Base-by-base conservation (phyloP, 1,284 basidiomycete genomes). In the Rhodofomes roseus region DNA sequence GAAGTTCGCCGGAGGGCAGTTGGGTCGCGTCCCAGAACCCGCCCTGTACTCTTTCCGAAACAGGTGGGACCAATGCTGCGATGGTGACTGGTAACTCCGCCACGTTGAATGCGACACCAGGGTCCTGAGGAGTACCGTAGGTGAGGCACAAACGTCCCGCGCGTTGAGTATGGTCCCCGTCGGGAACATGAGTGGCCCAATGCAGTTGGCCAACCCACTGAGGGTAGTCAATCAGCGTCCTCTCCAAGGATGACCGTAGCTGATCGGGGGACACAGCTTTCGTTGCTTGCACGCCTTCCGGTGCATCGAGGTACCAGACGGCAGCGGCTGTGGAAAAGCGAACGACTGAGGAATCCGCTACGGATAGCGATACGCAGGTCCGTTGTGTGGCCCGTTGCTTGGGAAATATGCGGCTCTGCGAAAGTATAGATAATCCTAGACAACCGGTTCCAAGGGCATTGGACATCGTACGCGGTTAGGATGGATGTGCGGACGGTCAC, bases 161-260 rank as follows among this genome's bases (percentile, higher is more conserved):
- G 5, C 77, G 74, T 39, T 68, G 59, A 0, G 71, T 73, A 60
- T 79, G 74, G 29, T 59, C 62, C 9, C 61, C 58, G 0, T 20
- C 16, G 11, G 66, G 65, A 29, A 72, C 64, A 62, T 71, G 73
- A 0, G 58, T 40, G 6, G 63, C 55, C 65, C 71, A 73, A 4
- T 69, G 70, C 23, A 79, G 66, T 46, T 74, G 75, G 0, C 77
- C 78, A 1, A 71, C 63, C 70, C 74, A 77, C 43, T 77, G 76
- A 1, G 78, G 75, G 61, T 79, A 79, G 1, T 64, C 62, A 50
- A 68, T 61, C 43, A 79, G 65, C 4, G 73, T 73, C 16, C 52
- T 46, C n/a, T 58, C 56, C 7, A 78, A 66, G 8, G 75, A 74
- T 8, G 9, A 4, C 1, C 56, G 34, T 23, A 77, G 69, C 2